phyloP scores from a whole-genome alignment of 2,329 filamentous ascomycete species.

The Botrytis hyacinthi region DNA sequence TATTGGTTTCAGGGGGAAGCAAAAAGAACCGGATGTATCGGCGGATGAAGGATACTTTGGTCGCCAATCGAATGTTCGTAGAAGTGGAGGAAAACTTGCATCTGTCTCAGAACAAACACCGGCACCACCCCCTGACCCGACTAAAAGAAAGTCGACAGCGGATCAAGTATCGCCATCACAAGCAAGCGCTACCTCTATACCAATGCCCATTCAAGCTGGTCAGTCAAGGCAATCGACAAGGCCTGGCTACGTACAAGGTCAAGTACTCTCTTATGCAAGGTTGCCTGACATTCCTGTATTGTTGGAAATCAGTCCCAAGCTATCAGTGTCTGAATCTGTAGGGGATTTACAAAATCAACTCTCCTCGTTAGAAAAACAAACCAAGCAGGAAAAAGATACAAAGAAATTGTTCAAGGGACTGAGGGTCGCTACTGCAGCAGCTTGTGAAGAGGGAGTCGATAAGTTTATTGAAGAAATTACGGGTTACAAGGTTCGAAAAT shows the following conservation, averaged over 20 bases:
- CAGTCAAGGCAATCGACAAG: conserved; percentile 12
- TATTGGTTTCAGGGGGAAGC: not conserved
- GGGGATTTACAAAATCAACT: conserved; percentile 7
- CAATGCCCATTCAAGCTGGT: not conserved
- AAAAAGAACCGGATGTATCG: not conserved
- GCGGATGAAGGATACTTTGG: conserved; percentile 6
- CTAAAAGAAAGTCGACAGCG: conserved; percentile 8
- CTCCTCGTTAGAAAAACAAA: not conserved
- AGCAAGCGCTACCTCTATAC: not conserved
- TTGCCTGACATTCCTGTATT: not conserved
- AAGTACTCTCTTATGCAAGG: conserved; percentile 10
- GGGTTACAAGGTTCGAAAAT: conserved; percentile 52
- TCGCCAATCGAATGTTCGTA: conserved; percentile 9
- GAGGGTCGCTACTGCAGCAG: conserved; percentile 54
- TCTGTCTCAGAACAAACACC: not conserved
- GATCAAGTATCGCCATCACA: not conserved
- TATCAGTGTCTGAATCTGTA: conserved; percentile 4
- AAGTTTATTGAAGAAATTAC: conserved; percentile 51
- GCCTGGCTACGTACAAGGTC: not conserved
- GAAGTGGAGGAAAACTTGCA: not conserved
- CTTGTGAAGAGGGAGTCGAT: conserved; percentile 55
- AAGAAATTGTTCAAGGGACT: conserved; percentile 54
- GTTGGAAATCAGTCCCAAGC: not conserved
- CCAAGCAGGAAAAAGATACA: conserved; percentile 13
- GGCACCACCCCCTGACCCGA: conserved; percentile 14